phyloP scores from a whole-genome alignment of 139 green algal genomes.

The Haematococcus lacustris region DNA sequence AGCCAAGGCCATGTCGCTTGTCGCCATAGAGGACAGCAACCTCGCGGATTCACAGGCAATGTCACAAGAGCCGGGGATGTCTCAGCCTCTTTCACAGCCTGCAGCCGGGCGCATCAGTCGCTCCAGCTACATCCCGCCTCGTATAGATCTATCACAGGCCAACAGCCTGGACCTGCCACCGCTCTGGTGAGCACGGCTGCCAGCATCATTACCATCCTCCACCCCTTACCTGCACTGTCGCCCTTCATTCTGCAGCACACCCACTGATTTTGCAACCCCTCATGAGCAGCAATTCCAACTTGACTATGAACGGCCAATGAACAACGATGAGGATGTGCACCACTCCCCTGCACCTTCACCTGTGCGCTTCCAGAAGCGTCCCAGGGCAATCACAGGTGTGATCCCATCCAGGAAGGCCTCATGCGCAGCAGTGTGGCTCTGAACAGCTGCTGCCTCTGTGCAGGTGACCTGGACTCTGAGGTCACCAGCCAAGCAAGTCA shows the following conservation, averaged over 20 bases:
- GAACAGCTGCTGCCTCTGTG: no score
- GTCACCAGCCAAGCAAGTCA: slow-evolving; percentile 26
- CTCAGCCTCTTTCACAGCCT: no score
- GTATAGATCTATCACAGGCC: slow-evolving; percentile 26
- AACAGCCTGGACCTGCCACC: slow-evolving; percentile 22
- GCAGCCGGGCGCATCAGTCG: no score
- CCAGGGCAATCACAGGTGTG: slow-evolving; percentile 8
- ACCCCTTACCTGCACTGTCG: neutral
- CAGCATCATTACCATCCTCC: neutral
- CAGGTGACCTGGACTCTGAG: slow-evolving; percentile 18
- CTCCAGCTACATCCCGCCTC: no score
- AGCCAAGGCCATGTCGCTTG: slow-evolving; percentile 8
- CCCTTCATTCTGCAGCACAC: slow-evolving; percentile 17
- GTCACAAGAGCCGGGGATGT: slow-evolving; percentile 2
- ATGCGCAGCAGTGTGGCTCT: neutral
- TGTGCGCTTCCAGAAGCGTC: slow-evolving; percentile 21
- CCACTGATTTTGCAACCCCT: slow-evolving; percentile 39
- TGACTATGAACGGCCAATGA: slow-evolving; percentile 32
- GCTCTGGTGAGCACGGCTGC: slow-evolving; percentile 16
- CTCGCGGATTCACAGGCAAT: neutral
- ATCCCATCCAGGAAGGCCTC: no score
- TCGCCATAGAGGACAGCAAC: slow-evolving; percentile 1
- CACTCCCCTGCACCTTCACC: slow-evolving; percentile 26
- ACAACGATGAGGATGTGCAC: neutral
- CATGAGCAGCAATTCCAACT: slow-evolving; percentile 49